phyloP scores from a whole-genome alignment of 345 rosid genomes.

The Mallotus nudiflorus region DNA sequence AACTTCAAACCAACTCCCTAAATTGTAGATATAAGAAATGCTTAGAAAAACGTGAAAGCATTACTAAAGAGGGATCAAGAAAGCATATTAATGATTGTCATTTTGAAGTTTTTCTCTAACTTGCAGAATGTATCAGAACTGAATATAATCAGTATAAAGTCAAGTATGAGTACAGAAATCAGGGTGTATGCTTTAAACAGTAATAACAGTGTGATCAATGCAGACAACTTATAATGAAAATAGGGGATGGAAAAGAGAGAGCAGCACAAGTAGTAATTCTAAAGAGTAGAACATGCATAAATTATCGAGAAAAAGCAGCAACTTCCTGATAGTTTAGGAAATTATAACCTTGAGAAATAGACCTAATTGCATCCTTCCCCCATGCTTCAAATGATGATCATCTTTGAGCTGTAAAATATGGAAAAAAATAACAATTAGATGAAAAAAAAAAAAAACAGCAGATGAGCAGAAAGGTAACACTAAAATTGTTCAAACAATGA shows the following conservation, averaged over 20 bases:
- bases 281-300: not conserved
- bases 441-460: not conserved
- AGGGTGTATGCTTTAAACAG: too few species aligned
- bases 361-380: constrained; percentile 97
- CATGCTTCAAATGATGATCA: constrained; percentile 95
- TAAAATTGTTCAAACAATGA: not conserved
- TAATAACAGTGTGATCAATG: not conserved
- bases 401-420: constrained; percentile 63
- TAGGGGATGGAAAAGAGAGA: not conserved
- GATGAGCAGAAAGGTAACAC: not conserved
- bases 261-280: not conserved
- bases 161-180: not conserved
- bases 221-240: not conserved
- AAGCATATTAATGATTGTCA: not conserved
- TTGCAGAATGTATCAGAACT: not conserved
- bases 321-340: not conserved
- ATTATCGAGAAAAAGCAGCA: not conserved
- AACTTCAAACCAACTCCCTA: constrained; percentile 91
- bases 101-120: constrained; percentile 1
- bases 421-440: constrained; percentile 7
- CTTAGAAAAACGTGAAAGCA: not conserved
- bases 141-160: not conserved
- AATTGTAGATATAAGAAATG: constrained; percentile 13
- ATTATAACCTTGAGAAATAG: constrained; percentile 79
- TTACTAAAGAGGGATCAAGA: not conserved